phyloP scores from a whole-genome alignment of 495 filamentous ascomycete genomes.

The Neurospora terricola region DNA sequence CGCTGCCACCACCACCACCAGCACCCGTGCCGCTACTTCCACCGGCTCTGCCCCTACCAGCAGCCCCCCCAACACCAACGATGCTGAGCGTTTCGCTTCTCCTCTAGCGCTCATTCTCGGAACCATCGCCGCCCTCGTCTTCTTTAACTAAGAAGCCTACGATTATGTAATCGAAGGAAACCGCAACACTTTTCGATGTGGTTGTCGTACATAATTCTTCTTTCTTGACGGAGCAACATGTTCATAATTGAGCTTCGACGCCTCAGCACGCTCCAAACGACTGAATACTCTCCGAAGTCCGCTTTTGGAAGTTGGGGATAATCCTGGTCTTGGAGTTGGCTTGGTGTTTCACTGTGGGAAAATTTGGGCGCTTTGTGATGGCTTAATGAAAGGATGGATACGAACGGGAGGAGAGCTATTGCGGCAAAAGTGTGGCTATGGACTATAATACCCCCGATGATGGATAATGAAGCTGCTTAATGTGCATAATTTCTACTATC shows the following conservation, averaged over 20 bases:
- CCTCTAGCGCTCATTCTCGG: constrained; percentile 26
- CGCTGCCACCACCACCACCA: background rate
- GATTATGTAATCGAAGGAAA: background rate
- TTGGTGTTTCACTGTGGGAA: background rate
- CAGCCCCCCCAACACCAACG: constrained; percentile 16
- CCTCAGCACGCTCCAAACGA: background rate
- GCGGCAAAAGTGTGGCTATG: background rate
- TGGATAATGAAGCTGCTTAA: background rate
- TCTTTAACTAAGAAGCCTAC: constrained; percentile 25
- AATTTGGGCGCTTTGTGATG: background rate
- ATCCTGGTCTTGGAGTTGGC: background rate
- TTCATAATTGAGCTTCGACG: background rate
- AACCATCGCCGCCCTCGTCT: constrained; percentile 24
- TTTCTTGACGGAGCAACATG: background rate
- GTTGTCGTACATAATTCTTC: background rate
- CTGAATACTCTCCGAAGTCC: background rate
- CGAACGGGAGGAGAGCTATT: background rate
- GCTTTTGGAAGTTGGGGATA: background rate
- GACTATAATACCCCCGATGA: background rate
- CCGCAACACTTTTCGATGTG: background rate
- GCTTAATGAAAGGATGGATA: background rate
- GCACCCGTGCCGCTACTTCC: background rate
- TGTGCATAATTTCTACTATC: background rate
- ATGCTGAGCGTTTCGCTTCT: constrained; percentile 23
- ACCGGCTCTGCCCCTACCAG: constrained; percentile 3